phyloP scores from a whole-genome alignment of 106 monocot species.

The Alisma plantagoaquatica region DNA sequence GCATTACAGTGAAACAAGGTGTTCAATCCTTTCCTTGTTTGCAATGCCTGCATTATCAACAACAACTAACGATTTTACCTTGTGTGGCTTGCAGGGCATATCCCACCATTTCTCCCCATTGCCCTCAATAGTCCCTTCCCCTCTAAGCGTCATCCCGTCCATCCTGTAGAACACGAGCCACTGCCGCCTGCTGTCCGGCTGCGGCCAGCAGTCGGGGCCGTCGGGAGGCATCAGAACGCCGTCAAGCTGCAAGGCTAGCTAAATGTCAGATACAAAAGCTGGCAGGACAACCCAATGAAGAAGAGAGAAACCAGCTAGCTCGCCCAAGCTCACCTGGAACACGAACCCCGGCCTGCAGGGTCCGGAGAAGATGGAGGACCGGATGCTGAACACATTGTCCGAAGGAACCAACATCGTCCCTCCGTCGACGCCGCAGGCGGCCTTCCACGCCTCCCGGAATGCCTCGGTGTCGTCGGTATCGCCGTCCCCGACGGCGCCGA shows the following conservation, averaged over 20 bases:
- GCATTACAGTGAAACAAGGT: not conserved
- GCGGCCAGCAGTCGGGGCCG: slow-evolving; percentile 87
- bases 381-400: slow-evolving; percentile 56
- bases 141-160: slow-evolving; percentile 63
- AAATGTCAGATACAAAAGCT: not conserved
- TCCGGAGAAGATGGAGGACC: slow-evolving; percentile 81
- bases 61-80: no score
- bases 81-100: slow-evolving; percentile 97
- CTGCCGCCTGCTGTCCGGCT: slow-evolving; percentile 59
- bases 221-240: slow-evolving; percentile 90
- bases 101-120: slow-evolving; percentile 95
- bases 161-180: slow-evolving; percentile 82
- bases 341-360: slow-evolving; percentile 67
- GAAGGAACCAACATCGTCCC: slow-evolving; percentile 64
- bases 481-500: slow-evolving; percentile 74
- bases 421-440: slow-evolving; percentile 42
- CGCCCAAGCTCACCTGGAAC: slow-evolving; percentile 92
- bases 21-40: not conserved
- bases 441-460: slow-evolving; percentile 70
- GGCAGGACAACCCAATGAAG: not conserved
- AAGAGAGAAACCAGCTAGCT: no score
- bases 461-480: slow-evolving; percentile 72
- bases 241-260: slow-evolving; percentile 33
- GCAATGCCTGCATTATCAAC: not conserved
- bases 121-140: slow-evolving; percentile 73